Evolutionary conservation across 148 eudicot genomes (phyloP), one percentile per base, ranked within the genome.

Genomic region (Gaultheria prostrata): DNA sequence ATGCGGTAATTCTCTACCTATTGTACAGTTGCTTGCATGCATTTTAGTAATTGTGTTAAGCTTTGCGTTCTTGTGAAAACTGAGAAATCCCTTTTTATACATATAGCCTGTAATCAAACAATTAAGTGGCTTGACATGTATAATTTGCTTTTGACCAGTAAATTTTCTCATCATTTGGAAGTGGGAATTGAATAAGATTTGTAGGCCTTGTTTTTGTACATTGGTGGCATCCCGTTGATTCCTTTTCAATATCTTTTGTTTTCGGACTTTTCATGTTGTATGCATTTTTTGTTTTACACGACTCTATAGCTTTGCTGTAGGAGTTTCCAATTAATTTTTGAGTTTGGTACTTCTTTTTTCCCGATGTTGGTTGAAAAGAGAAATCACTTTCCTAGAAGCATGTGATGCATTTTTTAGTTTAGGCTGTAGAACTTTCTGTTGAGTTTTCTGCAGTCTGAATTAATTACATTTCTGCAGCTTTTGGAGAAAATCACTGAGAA

Each of bases 401-500:
- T 80, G 57, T 17, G 4, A 80, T 46, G 1, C 20, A 46, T 80
- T 13, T 35, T 65, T 32, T 1, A 39, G 18, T 70, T 56, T 13
- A 39, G 46, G 59, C 54, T 18, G 45, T 26, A 21, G 73, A 24
- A 71, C 35, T 81, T 81, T 81, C 48, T 17, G 18, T 71, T 39
- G 45, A 39, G 14, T 2, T 65, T 50, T 21, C 32, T 76, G 50
- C 80, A 63, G 2, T 82, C 69, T 83, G 50, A 28, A 28, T 73
- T 46, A 43, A 35, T 83, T 84, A 21, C 72, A 11, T 75, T 61
- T 76, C 39, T 91, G 88, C 93, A 97, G 99, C 88, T 97, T 57
- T 88, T 93, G 88, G 95, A 92, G 92, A 93, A 91, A 87, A 84
- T 97, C 57, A 92, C 91, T 7, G 98, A 87, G 88, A 92, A 90